phyloP scores from a whole-genome alignment of 2,329 filamentous ascomycete genomes.

The Aspergillus carbonarius region DNA sequence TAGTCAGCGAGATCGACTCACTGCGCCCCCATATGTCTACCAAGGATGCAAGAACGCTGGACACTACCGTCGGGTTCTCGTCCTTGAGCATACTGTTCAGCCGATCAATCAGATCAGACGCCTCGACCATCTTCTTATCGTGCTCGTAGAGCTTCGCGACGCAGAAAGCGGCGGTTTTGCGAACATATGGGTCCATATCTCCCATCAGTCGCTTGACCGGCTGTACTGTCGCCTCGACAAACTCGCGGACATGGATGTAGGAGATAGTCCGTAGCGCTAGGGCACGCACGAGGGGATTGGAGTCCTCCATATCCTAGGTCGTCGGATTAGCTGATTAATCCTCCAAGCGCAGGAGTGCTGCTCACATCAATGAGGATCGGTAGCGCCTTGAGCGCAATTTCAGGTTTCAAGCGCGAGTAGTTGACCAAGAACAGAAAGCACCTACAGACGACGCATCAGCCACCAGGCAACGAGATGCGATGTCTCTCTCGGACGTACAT shows the following conservation, averaged over 20 bases:
- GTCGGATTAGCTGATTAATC: conserved; percentile 10
- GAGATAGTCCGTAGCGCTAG: conserved; percentile 93
- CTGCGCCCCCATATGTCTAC: conserved; percentile 99
- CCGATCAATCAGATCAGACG: conserved; percentile 85
- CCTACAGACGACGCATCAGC: conserved; percentile 53
- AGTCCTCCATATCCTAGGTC: conserved; percentile 82
- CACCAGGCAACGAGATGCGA: conserved; percentile 7
- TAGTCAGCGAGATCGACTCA: conserved; percentile 95
- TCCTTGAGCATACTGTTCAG: conserved; percentile 88
- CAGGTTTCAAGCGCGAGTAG: conserved; percentile 90
- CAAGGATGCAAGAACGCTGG: conserved; percentile 82
- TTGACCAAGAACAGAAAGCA: conserved; percentile 98
- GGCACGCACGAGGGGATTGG: conserved; percentile 87
- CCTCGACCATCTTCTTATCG: conserved; percentile 84
- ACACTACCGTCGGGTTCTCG: conserved; percentile 96
- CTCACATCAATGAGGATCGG: conserved; percentile 78
- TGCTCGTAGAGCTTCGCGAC: conserved; percentile 98
- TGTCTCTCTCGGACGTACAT: conserved; percentile 61
- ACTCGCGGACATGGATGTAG: conserved; percentile 94
- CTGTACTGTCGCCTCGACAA: conserved; percentile 84
- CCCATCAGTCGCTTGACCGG: conserved; percentile 79
- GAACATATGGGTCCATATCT: conserved; percentile 90
- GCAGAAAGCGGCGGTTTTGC: conserved; percentile 93
- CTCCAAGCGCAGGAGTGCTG: neutral
- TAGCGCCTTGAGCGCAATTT: conserved; percentile 89